Base-by-base conservation (phyloP, 2,329 filamentous ascomycete genomes). In the Pezicula neosporulosa region DNA sequence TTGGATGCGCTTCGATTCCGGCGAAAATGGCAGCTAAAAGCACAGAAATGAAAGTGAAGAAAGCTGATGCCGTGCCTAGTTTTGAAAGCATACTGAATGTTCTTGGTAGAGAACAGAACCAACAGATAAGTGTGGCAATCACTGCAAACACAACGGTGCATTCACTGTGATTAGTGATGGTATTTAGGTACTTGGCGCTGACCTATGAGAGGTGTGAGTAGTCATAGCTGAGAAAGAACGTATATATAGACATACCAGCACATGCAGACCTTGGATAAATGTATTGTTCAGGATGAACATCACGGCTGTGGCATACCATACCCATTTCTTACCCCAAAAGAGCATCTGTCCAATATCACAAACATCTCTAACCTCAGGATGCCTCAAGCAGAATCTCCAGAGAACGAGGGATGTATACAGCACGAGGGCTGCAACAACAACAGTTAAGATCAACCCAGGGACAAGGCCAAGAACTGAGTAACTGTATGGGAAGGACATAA, bases 221-320 rank as follows among this genome's bases (percentile, higher is more conserved):
- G 30, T 33, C 3, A 33, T 33, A 13, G 3, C 12, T 33, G 30
- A 33, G 12, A 33, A 33, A 5, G 30, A 33, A 3, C 30, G 30
- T 3, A 13, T 10, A 13, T 10, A 33, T 7, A 13, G 9, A 33
- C 30, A 13, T 33, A 33, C 85, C 45, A 96, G 77, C 57, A 92
- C 89, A 66, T 96, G 91, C 44, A 96, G 77, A 39, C 82, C 87
- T 78, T 86, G 56, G 60, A 95, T 94, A 68, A 94, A 94, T 15
- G 90, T 96, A 68, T 96, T 97, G 78, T 97, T 97, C 56, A 96
- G 70, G 43, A 96, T 73, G 69, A 97, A 97, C 88, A 96, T 96
- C 67, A 90, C 72, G 1, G 90, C 91, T 0, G 82, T 85, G 28
- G 73, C 75, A 67, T 78, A 85, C 82, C 82, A 85, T 3, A 80